Conservation (phyloP, 2,329 filamentous ascomycete genomes). For the Calonectria honghensis region DNA sequence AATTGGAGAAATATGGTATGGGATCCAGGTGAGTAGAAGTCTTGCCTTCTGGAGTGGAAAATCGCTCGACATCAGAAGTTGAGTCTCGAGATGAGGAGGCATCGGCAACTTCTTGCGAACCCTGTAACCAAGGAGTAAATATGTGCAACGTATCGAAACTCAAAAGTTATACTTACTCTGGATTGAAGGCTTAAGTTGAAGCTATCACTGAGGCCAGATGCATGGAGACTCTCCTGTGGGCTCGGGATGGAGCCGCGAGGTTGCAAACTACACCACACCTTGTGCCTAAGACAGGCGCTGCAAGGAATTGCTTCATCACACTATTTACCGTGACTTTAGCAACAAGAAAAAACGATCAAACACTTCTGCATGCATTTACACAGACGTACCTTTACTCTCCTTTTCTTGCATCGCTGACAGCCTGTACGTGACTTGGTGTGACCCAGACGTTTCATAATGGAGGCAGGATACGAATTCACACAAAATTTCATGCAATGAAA, state of each 20-base stretch:
- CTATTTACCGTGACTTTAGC: not conserved
- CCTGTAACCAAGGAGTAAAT: not conserved
- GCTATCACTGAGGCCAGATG: not conserved
- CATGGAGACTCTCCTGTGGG: slow-evolving; percentile 1
- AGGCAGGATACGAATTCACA: not conserved
- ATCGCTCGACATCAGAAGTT: not conserved
- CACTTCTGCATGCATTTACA: not conserved
- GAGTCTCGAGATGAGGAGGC: slow-evolving; percentile 8
- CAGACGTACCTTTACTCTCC: slow-evolving; percentile 18
- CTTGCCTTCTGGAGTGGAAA: slow-evolving; percentile 15
- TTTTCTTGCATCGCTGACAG: slow-evolving; percentile 26
- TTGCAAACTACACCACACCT: slow-evolving; percentile 38
- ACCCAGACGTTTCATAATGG: slow-evolving; percentile 20
- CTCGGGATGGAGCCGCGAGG: not conserved
- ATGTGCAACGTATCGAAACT: not conserved
- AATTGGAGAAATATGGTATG: slow-evolving; percentile 39
- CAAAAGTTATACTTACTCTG: slow-evolving; percentile 8
- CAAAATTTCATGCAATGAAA: not conserved
- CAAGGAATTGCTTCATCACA: slow-evolving; percentile 42
- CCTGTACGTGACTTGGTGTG: slow-evolving; percentile 23
- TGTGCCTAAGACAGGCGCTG: slow-evolving; percentile 35
- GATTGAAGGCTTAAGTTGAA: not conserved
- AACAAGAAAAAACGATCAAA: not conserved
- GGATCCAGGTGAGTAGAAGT: not conserved
- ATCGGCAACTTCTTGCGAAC: slow-evolving; percentile 1